Evolutionary conservation across 805 yeast genomes (phyloP).

Genomic region (Ogataea haglerorum): DNA sequence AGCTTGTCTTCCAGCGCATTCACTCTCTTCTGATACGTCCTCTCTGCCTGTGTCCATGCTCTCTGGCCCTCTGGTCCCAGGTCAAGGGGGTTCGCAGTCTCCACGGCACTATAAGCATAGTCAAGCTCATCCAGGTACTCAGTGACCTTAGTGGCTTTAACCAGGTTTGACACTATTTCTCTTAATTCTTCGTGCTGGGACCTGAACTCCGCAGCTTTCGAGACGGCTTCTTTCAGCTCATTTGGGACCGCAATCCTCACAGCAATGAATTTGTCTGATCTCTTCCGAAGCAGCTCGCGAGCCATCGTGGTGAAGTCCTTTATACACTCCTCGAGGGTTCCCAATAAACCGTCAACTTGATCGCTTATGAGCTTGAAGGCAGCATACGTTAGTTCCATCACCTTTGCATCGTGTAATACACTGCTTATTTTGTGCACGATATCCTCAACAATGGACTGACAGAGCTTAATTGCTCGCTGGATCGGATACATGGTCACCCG

Average conservation of each 20-base stretch:
- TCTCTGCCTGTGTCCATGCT: conserved; percentile 42
- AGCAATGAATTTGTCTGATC: conserved; percentile 67
- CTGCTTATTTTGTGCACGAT: conserved; percentile 43
- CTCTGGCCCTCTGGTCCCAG: conserved; percentile 35
- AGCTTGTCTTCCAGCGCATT: conserved; percentile 45
- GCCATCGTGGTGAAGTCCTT: conserved; percentile 64
- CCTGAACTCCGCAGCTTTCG: conserved; percentile 45
- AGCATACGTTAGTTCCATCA: conserved; percentile 42
- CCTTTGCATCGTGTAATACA: conserved; percentile 34
- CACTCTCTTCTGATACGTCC: conserved; percentile 40
- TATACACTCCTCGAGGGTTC: conserved; percentile 55
- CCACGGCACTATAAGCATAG: conserved; percentile 40
- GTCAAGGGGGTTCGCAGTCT: conserved; percentile 37
- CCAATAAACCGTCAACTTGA: conserved; percentile 35
- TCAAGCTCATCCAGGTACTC: conserved; percentile 35
- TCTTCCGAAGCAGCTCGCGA: conserved; percentile 70
- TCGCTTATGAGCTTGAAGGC: conserved; percentile 37
- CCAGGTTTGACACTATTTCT: conserved; percentile 10
- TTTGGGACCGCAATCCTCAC: conserved; percentile 52
- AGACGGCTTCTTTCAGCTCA: conserved; percentile 41
- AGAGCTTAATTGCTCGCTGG: conserved; percentile 57
- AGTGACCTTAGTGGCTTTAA: conserved; percentile 1
- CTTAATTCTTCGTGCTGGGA: conserved; percentile 49
- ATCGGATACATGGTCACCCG: conserved; percentile 61
- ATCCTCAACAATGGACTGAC: conserved; percentile 62